Percentiles rank a stretch among this genome's conserved stretches.
Conservation (phyloP, 1,139 yeast genomes). For the Lodderomyces metapsilosis region DNA sequence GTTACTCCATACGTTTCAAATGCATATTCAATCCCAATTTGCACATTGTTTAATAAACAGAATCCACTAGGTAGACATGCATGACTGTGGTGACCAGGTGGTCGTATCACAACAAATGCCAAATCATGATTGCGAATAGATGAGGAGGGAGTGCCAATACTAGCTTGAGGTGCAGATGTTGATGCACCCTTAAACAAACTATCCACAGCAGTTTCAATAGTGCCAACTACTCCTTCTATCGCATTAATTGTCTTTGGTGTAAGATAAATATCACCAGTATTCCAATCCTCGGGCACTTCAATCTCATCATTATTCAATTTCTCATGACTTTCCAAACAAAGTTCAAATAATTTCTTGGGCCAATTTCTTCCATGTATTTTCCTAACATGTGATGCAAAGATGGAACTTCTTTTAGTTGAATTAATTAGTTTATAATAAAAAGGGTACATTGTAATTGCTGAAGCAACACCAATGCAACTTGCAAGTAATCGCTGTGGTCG, state of each 20-base stretch:
- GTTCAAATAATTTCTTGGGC: constrained; percentile 59
- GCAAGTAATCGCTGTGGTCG: constrained; percentile 81
- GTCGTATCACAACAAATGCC: constrained; percentile 71
- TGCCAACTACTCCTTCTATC: constrained; percentile 76
- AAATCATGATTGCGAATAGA: constrained; percentile 42
- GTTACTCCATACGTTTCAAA: constrained; percentile 61
- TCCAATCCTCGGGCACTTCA: constrained; percentile 84
- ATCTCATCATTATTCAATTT: constrained; percentile 55
- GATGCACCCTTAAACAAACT: constrained; percentile 35
- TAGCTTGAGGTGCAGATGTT: constrained; percentile 1
- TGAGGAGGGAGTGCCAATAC: neutral
- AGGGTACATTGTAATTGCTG: constrained; percentile 72
- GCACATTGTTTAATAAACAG: constrained; percentile 79
- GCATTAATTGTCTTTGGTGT: constrained; percentile 70
- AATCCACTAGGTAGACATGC: constrained; percentile 86
- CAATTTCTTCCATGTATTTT: constrained; percentile 76
- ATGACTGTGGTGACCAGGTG: constrained; percentile 92
- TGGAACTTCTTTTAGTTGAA: constrained; percentile 46
- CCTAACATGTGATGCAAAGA: constrained; percentile 59
- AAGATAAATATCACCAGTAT: constrained; percentile 78
- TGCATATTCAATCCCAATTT: constrained; percentile 81
- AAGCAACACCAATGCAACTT: constrained; percentile 72
- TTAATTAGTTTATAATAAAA: constrained; percentile 54
- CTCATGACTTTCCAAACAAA: constrained; percentile 59
- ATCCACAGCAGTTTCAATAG: constrained; percentile 74